These are phyloP conservation scores for Venturia aucupariae DNA, from an alignment of 2,329 filamentous ascomycete genomes.

Conservation along the genomic window DNA sequence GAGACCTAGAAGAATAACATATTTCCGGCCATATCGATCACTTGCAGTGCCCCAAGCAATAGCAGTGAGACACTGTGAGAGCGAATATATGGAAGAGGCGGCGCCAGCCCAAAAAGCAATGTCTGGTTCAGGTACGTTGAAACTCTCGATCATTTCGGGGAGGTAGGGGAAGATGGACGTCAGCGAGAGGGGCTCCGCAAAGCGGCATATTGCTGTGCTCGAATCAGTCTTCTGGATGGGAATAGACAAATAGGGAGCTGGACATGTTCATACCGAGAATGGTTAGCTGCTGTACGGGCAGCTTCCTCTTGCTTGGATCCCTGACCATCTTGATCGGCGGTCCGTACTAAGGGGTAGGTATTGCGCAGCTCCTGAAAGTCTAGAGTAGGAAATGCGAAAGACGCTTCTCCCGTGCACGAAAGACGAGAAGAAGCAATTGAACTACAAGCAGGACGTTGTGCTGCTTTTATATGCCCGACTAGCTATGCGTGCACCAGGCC, in stretches of 20 bases:
- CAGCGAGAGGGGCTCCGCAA: constrained; percentile 85
- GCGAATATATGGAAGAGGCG: constrained; percentile 72
- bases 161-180: constrained; percentile 93
- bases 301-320: constrained; percentile 20
- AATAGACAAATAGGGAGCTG: neutral
- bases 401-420: too few species aligned
- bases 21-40: constrained; percentile 75
- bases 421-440: neutral
- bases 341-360: neutral
- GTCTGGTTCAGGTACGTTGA: constrained; percentile 27
- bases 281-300: constrained; percentile 31
- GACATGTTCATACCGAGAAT: constrained; percentile 26
- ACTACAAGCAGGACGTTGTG: too few species aligned
- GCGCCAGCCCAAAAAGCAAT: constrained; percentile 66
- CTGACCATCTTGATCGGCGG: neutral
- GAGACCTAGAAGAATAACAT: constrained; percentile 67
- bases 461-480: neutral
- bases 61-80: constrained; percentile 69
- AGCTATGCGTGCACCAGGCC: neutral
- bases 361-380: neutral
- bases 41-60: constrained; percentile 83
- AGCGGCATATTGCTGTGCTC: constrained; percentile 69
- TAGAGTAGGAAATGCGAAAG: neutral
- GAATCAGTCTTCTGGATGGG: neutral
- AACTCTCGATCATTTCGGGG: constrained; percentile 45